Base-by-base conservation (phyloP, 2,329 filamentous ascomycete genomes). In the Pestalotiopsis sp. region DNA sequence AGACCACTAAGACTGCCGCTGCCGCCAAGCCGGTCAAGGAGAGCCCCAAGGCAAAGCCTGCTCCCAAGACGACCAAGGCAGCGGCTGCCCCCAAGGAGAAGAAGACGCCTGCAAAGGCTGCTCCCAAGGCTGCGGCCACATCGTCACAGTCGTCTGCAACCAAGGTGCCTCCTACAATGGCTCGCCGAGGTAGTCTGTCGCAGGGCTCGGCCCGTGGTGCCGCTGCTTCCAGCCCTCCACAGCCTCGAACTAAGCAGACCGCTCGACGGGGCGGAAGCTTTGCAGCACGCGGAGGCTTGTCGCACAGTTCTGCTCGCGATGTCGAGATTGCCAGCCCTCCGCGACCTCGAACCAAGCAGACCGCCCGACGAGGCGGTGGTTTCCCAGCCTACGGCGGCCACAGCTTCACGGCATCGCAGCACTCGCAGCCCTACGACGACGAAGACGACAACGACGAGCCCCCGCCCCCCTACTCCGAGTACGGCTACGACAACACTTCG, bases 241-340 rank as follows among this genome's bases (percentile, higher is more conserved):
- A 57, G 31, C 31, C 67, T 13, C 67, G 60, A 39, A 66, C 66
- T 1, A 74, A 70, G 38, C 74, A 75, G 57, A 76, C 69, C 0
- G 79, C 78, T 14, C 74, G 76, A 67, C 77, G 77, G 59, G 68
- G 76, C 62, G 71, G 73, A 39, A 67, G 73, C 3, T 76, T 72
- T 20, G 23, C 68, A 56, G 72, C 70, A 27, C 66, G 72, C 13
- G 72, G 74, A 13, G 74, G 73, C 45, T 39, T 71, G 27, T 69
- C 69, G 17, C 73, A 73, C 49, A 69, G 70, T 41, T 59, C 69
- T 31, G 70, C 67, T 2, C 65, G 62, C 11, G n/a, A 27, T 52
- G 45, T 7, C 7, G 45, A 14, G 5, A n/a, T n/a, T 52, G 6
- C 23, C 17, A 25, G n/a, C 3, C n/a, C 11, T 38, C 27, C 57